Base-by-base conservation (phyloP, 768 basidiomycete genomes). In the Psilocybe azurescens region DNA sequence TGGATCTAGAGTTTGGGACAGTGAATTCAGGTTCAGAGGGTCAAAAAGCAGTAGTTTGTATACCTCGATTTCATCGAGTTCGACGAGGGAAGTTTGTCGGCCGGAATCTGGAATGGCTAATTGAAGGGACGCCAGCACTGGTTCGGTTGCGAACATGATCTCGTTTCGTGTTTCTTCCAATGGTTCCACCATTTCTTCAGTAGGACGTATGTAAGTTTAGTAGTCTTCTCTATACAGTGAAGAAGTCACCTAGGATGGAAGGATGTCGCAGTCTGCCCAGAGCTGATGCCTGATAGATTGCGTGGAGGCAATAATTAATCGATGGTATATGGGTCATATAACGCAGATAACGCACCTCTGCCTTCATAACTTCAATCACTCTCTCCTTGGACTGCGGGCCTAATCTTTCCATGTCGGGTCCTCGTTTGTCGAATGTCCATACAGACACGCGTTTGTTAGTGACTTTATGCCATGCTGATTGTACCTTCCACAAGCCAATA, bases 31-130 rank as follows among this genome's bases (percentile, higher is more conserved):
- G 14, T 44, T n/a, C 11, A 44, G 5, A 11, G 5, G 41, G 14
- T 44, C 6, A n/a, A n/a, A 18, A 16, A 33, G 16, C 11, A 18
- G n/a, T 13, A 4, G 33, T 38, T 10, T n/a, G 77, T 83, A 63
- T 38, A 93, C 95, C 81, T 99, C 97, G 46, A 98, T 90, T 79
- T 99, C 97, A 74, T 99, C 97, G 24, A 99, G 79, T 71, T 98
- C 97, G 14, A 91, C 86, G 57, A 87, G 71, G 44, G 86, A 79
- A 36, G 81, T 74, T 58, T 81, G 78, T 58, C 84, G 77, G 44
- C 84, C 80, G 3, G 86, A 84, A 46, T 88, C 88, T 6, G 87
- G 83, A 58, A 95, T 90, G 5, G 93, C 89, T 24, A 89, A 79
- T 55, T 89, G 85, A 11, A 99, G 82, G 1, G 94, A 93, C 0